Base-by-base conservation (phyloP, 2,329 filamentous ascomycete species). In the Hypomyces rosellus region DNA sequence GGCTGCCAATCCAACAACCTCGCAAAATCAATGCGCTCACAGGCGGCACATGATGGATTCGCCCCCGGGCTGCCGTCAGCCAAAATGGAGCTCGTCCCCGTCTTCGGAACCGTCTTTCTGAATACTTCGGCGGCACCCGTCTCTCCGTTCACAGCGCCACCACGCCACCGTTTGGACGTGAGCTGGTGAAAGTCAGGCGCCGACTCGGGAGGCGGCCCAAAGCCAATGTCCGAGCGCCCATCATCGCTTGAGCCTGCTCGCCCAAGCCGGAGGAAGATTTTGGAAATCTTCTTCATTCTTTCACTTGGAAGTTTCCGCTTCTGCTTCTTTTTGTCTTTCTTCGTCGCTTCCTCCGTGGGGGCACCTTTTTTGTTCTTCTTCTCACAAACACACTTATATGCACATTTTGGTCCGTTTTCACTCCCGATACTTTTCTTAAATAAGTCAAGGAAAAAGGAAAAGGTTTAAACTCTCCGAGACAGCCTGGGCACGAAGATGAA, bases 251-350 rank as follows among this genome's bases (percentile, higher is more conserved):
- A 56, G 18, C 56, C 51, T 6, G 60, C 59, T 39, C 65, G 63
- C 46, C 58, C 57, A 16, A 65, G 61, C 25, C 64, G 61, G 47
- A 62, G 62, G 54, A 69, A 60, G 50, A 69, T 64, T 50, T 63
- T 64, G 44, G 66, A 66, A 47, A 69, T 61, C 55, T 68, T 69
- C 57, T 66, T 69, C 63, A 69, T 68, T 45, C 54, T 57, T 48
- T 18, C 49, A 50, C 36, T 30, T 30, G 25, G 25, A 30, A 6
- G 25, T 37, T 14, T 14, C n/a, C 4, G 16, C 30, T 30, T 44
- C 22, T 25, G 22, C 45, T 38, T 39, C 8, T 18, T 22, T 22
- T 3, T 40, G n/a, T 13, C 36, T 8, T 25, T 38, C 22, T 18
- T n/a, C 16, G 14, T 38, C 5, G 5, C 16, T 38, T 38, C 36